These are phyloP conservation scores for Rhizodiscina lignyota DNA, from an alignment of 495 filamentous ascomycete genomes.

Conservation along the genomic window DNA sequence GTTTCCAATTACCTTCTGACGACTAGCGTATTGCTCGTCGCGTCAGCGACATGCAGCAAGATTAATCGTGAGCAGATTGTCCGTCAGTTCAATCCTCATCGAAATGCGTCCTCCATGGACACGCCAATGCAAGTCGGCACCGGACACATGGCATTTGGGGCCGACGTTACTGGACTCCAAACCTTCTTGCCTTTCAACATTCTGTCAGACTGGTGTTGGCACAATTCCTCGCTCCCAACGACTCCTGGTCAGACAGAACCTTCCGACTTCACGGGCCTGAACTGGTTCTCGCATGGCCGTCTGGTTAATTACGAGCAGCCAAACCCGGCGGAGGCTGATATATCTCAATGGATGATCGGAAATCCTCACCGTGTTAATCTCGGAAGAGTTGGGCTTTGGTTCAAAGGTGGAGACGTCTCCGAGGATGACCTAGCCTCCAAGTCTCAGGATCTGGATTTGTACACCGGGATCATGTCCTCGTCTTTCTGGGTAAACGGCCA, in stretches of 20 bases:
- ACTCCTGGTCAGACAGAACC: conserved; percentile 13
- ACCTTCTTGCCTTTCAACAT: conserved; percentile 14
- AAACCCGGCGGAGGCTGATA: conserved; percentile 31
- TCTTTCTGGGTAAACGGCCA: conserved; percentile 26
- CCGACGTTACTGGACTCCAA: conserved; percentile 32
- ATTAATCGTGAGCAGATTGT: conserved; percentile 11
- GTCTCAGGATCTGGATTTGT: conserved; percentile 26
- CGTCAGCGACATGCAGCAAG: too few relatives aligned
- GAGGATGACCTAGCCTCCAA: conserved; percentile 20
- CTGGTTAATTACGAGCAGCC: conserved; percentile 35
- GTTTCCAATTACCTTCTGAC: too few relatives aligned
- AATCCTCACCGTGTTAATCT: conserved; percentile 37
- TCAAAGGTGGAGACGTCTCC: conserved; percentile 22
- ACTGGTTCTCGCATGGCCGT: conserved; percentile 39
- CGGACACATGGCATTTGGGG: conserved; percentile 37
- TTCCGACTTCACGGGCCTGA: conserved; percentile 21
- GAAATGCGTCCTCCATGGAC: conserved; percentile 11
- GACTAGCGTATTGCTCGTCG: too few relatives aligned
- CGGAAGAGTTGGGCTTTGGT: conserved; percentile 29
- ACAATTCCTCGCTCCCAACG: conserved; percentile 37
- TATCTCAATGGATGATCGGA: conserved; percentile 35
- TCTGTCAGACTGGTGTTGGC: conserved; percentile 36
- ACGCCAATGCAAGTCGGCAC: conserved; percentile 37
- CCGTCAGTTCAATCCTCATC: conserved; percentile 9
- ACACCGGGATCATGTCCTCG: conserved; percentile 28